Conservation (phyloP, 306 rosid species). For the Oemleria cerasiformis region DNA sequence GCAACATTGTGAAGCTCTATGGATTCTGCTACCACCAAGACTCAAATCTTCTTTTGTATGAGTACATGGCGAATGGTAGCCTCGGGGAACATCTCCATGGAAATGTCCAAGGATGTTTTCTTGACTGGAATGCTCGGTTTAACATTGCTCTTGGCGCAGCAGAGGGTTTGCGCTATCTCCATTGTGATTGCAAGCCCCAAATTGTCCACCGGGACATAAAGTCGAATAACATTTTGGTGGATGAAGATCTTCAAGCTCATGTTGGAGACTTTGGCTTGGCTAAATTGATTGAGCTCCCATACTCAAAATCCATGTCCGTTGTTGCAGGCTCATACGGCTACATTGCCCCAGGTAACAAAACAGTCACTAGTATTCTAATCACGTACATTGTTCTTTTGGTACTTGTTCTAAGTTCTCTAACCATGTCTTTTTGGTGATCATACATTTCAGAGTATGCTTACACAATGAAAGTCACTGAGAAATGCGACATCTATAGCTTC, state of each 20-base stretch:
- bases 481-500: constrained; percentile 79
- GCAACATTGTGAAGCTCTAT: constrained; percentile 79
- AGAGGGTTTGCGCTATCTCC: constrained; percentile 81
- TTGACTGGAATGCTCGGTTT: constrained; percentile 70
- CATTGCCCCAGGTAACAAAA: constrained; percentile 69
- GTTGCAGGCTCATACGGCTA: constrained; percentile 90
- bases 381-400: background rate
- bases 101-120: constrained; percentile 29
- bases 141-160: constrained; percentile 85
- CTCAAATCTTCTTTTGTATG: constrained; percentile 77
- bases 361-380: background rate
- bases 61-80: constrained; percentile 86
- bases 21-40: constrained; percentile 83
- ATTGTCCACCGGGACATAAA: constrained; percentile 85
- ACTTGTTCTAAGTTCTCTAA: constrained; percentile 3
- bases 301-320: constrained; percentile 79
- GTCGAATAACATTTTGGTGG: constrained; percentile 81
- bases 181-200: constrained; percentile 78
- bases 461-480: constrained; percentile 80
- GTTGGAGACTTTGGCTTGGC: constrained; percentile 97
- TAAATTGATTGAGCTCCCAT: constrained; percentile 64
- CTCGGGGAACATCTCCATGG: constrained; percentile 86
- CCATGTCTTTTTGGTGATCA: constrained; percentile 21
- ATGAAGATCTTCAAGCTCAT: constrained; percentile 60
- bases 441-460: constrained; percentile 67